Percentiles rank a stretch among this genome's conserved stretches.
Evolutionary conservation across 169 alveolate species (phyloP).

Genomic region (Cryptosporidium canis): DNA sequence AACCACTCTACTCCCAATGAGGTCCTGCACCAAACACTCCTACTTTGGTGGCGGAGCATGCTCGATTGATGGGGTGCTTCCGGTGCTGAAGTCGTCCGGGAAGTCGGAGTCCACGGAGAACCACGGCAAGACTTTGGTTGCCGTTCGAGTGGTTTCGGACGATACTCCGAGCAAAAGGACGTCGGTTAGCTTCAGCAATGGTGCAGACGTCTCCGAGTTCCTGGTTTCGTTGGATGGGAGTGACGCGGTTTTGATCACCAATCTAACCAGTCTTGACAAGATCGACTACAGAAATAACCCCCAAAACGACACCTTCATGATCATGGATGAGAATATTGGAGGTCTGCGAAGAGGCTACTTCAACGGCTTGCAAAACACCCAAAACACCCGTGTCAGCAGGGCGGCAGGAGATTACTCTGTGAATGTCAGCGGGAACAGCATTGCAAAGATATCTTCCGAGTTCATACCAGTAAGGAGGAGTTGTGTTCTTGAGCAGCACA

Average conservation of each 20-base stretch:
- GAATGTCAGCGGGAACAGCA: not conserved
- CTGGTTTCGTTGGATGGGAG: not conserved
- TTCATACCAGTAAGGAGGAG: constrained; percentile 15
- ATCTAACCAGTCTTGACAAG: constrained; percentile 16
- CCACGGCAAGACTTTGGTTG: constrained; percentile 37
- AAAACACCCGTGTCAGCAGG: not conserved
- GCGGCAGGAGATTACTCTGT: not conserved
- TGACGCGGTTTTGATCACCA: not conserved
- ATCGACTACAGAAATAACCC: not conserved
- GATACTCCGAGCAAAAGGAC: not conserved
- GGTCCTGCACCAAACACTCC: constrained; percentile 26
- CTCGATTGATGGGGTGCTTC: constrained; percentile 32
- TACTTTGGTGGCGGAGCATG: constrained; percentile 3
- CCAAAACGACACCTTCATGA: not conserved
- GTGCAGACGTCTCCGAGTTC: constrained; percentile 24
- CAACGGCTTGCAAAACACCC: not conserved
- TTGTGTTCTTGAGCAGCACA: constrained; percentile 43
- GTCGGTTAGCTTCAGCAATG: not conserved
- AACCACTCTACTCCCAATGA: constrained; percentile 29
- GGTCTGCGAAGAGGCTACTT: constrained; percentile 26
- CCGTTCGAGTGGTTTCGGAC: constrained; percentile 1
- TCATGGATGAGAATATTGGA: constrained; percentile 17
- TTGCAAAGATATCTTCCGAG: constrained; percentile 22
- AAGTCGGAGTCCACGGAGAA: not conserved
- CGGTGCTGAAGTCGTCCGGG: not conserved